Base-by-base conservation (phyloP, 1,284 basidiomycete species). In the Ganoderma sp. region DNA sequence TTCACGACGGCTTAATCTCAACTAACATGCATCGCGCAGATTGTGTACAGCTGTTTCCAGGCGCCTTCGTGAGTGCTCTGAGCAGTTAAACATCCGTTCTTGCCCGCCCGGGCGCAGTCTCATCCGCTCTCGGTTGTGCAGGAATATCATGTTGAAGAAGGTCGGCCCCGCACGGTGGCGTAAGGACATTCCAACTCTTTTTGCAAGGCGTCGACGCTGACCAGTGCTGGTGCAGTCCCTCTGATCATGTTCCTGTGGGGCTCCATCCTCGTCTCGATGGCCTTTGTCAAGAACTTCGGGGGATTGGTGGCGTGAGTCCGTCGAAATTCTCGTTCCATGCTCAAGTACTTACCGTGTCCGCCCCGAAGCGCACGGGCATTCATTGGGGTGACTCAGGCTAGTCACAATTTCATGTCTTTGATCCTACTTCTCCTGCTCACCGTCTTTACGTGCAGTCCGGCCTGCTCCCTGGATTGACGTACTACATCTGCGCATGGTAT, bases 401-500 rank as follows among this genome's bases (percentile, higher is more conserved):
- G 62, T 10, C 8, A 17, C 22, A 4, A 9, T 17, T 19, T 19
- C 28, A 5, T 9, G 2, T 17, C 32, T 32, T 32, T 41, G 7
- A 1, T 34, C 32, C 32, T 9, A 43, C 9, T 8, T 37, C 81
- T 86, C 9, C 79, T 87, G 87, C 48, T 52, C 72, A 79, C n/a
- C 22, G 19, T 10, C 87, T 8, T 85, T 85, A 0, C 82, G 80
- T 66, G 17, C 8, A 52, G 48, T 52, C 48, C n/a, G 75, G 71
- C 87, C 88, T 77, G 87, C 89, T 73, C 85, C 87, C 42, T 82
- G 89, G 42, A 76, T 83, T 68, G 81, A 81, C 71, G 78, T 90
- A 64, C 84, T 89, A 67, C 76, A 84, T 69, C 81, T 88, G 83
- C 82, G 68, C 64, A 12, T 71, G 70, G 70, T 71, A 71, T 32